Evolutionary conservation across 2,329 filamentous ascomycete species (phyloP).

Genomic region (Akanthomyces muscarius): DNA sequence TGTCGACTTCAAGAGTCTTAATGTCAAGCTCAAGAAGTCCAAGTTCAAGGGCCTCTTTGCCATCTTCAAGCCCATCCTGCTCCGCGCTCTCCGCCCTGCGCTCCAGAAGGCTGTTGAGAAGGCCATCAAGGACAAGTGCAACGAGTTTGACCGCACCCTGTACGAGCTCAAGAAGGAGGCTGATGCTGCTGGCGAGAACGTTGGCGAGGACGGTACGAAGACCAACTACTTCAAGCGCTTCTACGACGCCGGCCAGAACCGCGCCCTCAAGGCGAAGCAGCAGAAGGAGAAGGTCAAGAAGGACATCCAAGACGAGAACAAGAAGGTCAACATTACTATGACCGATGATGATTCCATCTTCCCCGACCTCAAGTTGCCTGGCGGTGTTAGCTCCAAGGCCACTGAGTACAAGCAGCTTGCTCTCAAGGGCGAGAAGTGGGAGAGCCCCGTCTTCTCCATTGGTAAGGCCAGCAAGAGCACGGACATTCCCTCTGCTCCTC

Average conservation of each 20-base stretch:
- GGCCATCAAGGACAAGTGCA: conserved; percentile 78
- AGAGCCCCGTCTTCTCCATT: conserved; percentile 89
- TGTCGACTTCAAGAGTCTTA: conserved; percentile 75
- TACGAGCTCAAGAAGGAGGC: conserved; percentile 81
- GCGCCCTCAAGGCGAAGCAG: conserved; percentile 70
- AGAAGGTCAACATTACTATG: conserved; percentile 55
- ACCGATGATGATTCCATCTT: conserved; percentile 80
- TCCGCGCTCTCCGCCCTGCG: conserved; percentile 78
- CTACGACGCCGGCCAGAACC: conserved; percentile 67
- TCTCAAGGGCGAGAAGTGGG: conserved; percentile 85
- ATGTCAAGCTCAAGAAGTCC: conserved; percentile 89
- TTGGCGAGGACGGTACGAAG: conserved; percentile 56
- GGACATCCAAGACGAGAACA: conserved; percentile 30
- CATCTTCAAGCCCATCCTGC: conserved; percentile 80
- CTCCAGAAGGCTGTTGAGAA: conserved; percentile 87
- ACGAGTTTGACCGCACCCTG: conserved; percentile 66
- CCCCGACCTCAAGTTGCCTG: conserved; percentile 76
- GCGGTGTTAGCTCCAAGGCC: conserved; percentile 85
- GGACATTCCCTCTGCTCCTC: conserved; percentile 61
- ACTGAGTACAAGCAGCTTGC: conserved; percentile 90
- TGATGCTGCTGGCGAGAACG: conserved; percentile 62
- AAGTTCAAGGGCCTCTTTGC: conserved; percentile 89
- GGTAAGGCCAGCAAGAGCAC: conserved; percentile 70
- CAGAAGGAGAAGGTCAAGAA: conserved; percentile 59
- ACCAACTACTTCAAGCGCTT: conserved; percentile 88